Evolutionary conservation across 2,329 filamentous ascomycete species (phyloP), one percentile per base, ranked within the genome.

Genomic region (Orbilia blumenaviensis): DNA sequence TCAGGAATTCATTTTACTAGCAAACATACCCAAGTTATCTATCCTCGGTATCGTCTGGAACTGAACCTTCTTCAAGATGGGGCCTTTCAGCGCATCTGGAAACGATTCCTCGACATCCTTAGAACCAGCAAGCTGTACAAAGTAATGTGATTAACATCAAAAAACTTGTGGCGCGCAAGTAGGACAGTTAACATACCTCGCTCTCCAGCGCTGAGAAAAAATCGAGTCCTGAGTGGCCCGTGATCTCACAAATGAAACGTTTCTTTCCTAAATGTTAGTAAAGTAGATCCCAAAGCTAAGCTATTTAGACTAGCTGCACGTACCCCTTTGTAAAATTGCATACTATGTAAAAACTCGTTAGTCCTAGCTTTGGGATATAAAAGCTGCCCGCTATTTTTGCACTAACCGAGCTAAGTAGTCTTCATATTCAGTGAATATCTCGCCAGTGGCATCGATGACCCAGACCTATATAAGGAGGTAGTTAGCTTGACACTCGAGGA

Each of bases 181-280:
- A 54, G 16, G 2, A 46, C 27, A 68, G 66, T 36, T 52, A 61
- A 46, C 38, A 44, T 87, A 96, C 93, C 88, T 97, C 93, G 84
- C 93, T 96, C 83, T 92, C 89, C 29, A 94, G 87, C 25, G 95
- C 95, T 79, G 97, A 93, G 81, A 97, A 97, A 83, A 96, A 99
- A 2, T 89, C 94, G 79, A 97, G 86, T 63, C 91, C 91, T 29
- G 93, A 96, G 82, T 96, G 94, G 64, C 95, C 95, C 10, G 93
- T 97, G 79, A 98, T 96, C 82, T 96, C 92, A 83, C 96, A 97
- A 77, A 96, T 97, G 83, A 98, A 99, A 66, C 91, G 89, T 81
- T 90, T 92, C 90, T 94, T 50, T 41, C 4, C 5, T 23, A 18
- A n/a, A 2, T 14, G 48, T 76, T 46, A 56, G 58, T 80, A 23